These are phyloP conservation scores for Aspergillus heteromorphus DNA, from an alignment of 495 filamentous ascomycete genomes.

Conservation along the genomic window DNA sequence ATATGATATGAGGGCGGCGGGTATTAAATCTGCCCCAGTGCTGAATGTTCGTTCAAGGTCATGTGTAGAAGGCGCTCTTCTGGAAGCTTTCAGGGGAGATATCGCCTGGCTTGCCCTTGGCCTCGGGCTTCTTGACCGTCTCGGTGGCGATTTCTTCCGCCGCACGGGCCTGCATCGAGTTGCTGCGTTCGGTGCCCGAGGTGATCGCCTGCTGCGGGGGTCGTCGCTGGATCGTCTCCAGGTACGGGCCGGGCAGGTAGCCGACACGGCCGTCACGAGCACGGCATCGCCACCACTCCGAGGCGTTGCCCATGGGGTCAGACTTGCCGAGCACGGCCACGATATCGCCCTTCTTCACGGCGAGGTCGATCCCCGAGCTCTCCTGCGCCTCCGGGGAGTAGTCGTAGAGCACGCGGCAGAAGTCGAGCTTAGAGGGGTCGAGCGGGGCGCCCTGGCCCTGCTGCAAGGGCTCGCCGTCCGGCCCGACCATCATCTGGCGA, in stretches of 20 bases:
- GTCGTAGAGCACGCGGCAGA: slow-evolving; percentile 91
- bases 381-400: slow-evolving; percentile 72
- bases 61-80: slow-evolving; percentile 75
- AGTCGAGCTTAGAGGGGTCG: slow-evolving; percentile 86
- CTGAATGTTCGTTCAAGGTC: too few relatives aligned
- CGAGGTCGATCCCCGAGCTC: slow-evolving; percentile 73
- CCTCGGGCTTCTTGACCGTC: slow-evolving; percentile 32
- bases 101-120: slow-evolving; percentile 50
- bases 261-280: slow-evolving; percentile 87
- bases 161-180: slow-evolving; percentile 52
- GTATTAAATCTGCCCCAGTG: background rate
- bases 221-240: slow-evolving; percentile 74
- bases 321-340: slow-evolving; percentile 91
- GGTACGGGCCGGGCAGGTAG: slow-evolving; percentile 83
- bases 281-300: slow-evolving; percentile 96
- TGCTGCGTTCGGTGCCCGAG: slow-evolving; percentile 46
- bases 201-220: slow-evolving; percentile 52
- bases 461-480: slow-evolving; percentile 42
- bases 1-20: background rate
- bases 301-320: slow-evolving; percentile 85
- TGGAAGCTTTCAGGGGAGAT: slow-evolving; percentile 83
- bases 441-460: slow-evolving; percentile 36
- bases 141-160: slow-evolving; percentile 21
- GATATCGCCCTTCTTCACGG: slow-evolving; percentile 90
- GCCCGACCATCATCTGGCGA: slow-evolving; percentile 47